Conservation (phyloP, 2,329 filamentous ascomycete genomes). For the Xylaria sp. region DNA sequence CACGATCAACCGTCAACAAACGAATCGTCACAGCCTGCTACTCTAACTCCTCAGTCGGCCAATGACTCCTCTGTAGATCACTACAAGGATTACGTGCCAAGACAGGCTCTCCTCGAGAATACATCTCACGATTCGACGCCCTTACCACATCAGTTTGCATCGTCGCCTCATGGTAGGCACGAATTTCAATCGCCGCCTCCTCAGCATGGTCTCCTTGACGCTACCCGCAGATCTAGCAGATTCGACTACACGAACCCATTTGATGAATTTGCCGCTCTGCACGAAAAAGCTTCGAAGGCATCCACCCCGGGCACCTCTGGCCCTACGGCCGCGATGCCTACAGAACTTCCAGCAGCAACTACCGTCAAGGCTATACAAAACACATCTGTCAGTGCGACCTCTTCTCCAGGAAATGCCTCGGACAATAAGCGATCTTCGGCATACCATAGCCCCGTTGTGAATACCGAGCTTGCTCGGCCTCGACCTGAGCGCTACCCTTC, state of each 20-base stretch:
- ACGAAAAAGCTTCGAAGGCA: conserved; percentile 56
- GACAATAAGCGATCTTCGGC: conserved; percentile 42
- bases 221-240: conserved; percentile 43
- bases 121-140: conserved; percentile 45
- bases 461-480: conserved; percentile 55
- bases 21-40: conserved; percentile 57
- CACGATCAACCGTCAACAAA: conserved; percentile 58
- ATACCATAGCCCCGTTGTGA: conserved; percentile 57
- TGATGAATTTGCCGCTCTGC: conserved; percentile 58
- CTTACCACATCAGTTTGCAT: conserved; percentile 43
- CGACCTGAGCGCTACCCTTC: conserved; percentile 48
- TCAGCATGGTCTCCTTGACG: conserved; percentile 45
- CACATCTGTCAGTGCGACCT: conserved; percentile 50
- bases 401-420: conserved; percentile 46
- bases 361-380: conserved; percentile 64
- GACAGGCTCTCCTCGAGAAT: conserved; percentile 39
- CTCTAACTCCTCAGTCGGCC: conserved; percentile 58
- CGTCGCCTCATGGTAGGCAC: conserved; percentile 45
- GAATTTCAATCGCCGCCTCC: conserved; percentile 47
- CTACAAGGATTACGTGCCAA: conserved; percentile 41
- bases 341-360: conserved; percentile 48
- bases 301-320: conserved; percentile 48
- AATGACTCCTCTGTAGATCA: conserved; percentile 49
- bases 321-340: conserved; percentile 44
- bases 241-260: conserved; percentile 54